These are phyloP conservation scores for Scheffersomyces insectosa DNA, from an alignment of 1,139 yeast genomes.

Conservation along the genomic window DNA sequence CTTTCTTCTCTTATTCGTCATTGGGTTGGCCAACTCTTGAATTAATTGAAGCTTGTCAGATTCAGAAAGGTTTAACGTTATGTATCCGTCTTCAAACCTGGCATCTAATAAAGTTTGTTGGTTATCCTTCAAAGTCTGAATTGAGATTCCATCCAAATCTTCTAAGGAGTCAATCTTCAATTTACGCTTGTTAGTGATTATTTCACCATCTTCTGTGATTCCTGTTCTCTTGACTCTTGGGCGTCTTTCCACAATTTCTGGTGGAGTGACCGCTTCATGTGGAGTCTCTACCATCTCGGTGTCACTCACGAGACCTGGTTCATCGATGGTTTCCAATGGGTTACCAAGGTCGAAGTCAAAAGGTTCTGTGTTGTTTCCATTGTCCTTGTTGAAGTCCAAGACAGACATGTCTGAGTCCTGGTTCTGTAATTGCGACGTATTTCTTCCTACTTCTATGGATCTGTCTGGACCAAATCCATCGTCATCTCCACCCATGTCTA, in stretches of 20 bases:
- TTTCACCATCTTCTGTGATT: slow-evolving; percentile 39
- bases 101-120: slow-evolving; percentile 26
- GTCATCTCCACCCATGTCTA: slow-evolving; percentile 20
- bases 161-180: slow-evolving; percentile 35
- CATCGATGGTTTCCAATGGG: slow-evolving; percentile 33
- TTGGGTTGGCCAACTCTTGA: slow-evolving; percentile 35
- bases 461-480: slow-evolving; percentile 19
- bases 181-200: slow-evolving; percentile 42
- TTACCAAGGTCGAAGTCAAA: slow-evolving; percentile 14
- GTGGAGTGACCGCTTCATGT: slow-evolving; percentile 20
- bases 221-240: slow-evolving; percentile 20
- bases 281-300: slow-evolving; percentile 14
- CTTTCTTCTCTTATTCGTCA: slow-evolving; percentile 21
- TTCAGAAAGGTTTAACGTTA: slow-evolving; percentile 30
- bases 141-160: slow-evolving; percentile 39
- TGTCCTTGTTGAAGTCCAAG: slow-evolving; percentile 22
- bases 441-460: slow-evolving; percentile 53
- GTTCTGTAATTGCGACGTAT: slow-evolving; percentile 24
- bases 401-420: slow-evolving; percentile 32
- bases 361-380: slow-evolving; percentile 1
- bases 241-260: slow-evolving; percentile 14
- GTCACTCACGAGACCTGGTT: slow-evolving; percentile 12
- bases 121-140: slow-evolving; percentile 32
- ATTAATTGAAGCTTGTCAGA: slow-evolving; percentile 38
- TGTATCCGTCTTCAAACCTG: slow-evolving; percentile 13